Percentiles rank a stretch among this genome's conserved stretches.
phyloP scores from a whole-genome alignment of 1,139 yeast genomes.

The Arxiozyma bovina region DNA sequence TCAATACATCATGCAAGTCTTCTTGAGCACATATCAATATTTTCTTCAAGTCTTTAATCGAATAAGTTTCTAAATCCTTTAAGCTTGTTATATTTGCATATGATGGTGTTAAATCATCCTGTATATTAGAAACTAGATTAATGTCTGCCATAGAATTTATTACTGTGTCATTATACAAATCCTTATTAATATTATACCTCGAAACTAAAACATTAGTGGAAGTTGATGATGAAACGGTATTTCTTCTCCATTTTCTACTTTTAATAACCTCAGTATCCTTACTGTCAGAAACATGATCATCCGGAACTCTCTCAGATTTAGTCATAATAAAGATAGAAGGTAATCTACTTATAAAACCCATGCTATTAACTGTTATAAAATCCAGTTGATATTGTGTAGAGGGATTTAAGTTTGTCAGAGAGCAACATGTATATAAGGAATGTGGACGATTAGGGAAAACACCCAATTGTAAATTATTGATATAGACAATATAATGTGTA shows the following conservation, averaged over 20 bases:
- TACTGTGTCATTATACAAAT: neutral
- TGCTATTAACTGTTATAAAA: slow-evolving; percentile 43
- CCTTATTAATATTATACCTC: neutral
- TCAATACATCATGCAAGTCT: slow-evolving; percentile 28
- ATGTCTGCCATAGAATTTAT: neutral
- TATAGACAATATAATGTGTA: slow-evolving; percentile 23
- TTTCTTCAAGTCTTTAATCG: slow-evolving; percentile 28
- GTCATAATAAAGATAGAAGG: slow-evolving; percentile 41
- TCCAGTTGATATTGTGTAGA: slow-evolving; percentile 47
- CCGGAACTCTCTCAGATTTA: slow-evolving; percentile 9
- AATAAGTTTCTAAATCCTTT: slow-evolving; percentile 24
- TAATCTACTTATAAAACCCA: slow-evolving; percentile 40
- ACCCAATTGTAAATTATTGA: slow-evolving; percentile 26
- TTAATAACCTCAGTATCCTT: slow-evolving; percentile 4
- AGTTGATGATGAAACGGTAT: slow-evolving; percentile 10
- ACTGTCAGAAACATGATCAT: slow-evolving; percentile 2
- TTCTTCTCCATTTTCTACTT: slow-evolving; percentile 20
- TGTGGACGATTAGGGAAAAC: slow-evolving; percentile 26
- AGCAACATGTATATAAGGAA: slow-evolving; percentile 33
- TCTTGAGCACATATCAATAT: slow-evolving; percentile 29
- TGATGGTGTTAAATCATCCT: slow-evolving; percentile 11
- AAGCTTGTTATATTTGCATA: slow-evolving; percentile 24
- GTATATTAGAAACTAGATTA: neutral
- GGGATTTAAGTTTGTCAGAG: slow-evolving; percentile 39
- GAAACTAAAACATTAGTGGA: slow-evolving; percentile 1